Conservation (phyloP, 768 basidiomycete species). For the Mrakia gelida region DNA sequence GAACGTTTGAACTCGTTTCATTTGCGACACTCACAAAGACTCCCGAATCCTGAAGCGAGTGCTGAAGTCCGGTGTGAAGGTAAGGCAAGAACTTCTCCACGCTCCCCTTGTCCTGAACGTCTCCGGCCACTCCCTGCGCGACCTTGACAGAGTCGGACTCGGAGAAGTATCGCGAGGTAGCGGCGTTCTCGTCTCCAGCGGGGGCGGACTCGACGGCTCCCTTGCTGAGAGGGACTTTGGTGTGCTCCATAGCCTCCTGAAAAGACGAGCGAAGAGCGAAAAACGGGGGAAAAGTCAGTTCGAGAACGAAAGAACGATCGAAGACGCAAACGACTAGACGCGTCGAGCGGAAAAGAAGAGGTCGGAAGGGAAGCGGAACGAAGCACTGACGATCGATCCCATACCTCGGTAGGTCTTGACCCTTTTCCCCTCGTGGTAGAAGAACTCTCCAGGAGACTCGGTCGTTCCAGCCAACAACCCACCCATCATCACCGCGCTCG, state of each 20-base stretch:
- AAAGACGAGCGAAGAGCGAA: background rate
- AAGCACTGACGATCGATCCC: slow-evolving; percentile 71
- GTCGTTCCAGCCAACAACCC: slow-evolving; percentile 90
- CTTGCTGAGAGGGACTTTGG: slow-evolving; percentile 49
- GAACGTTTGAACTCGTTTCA: too few relatives aligned
- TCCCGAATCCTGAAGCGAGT: slow-evolving; percentile 91
- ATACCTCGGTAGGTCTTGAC: slow-evolving; percentile 99
- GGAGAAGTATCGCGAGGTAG: slow-evolving; percentile 92
- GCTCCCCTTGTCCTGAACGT: slow-evolving; percentile 95
- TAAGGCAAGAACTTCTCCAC: slow-evolving; percentile 89
- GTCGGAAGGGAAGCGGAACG: too few relatives aligned
- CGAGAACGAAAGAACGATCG: too few relatives aligned
- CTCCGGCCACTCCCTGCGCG: slow-evolving; percentile 84
- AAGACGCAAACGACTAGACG: background rate
- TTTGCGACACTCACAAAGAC: slow-evolving; percentile 50
- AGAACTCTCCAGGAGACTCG: slow-evolving; percentile 97
- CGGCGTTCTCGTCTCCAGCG: slow-evolving; percentile 70
- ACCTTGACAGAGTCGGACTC: slow-evolving; percentile 91
- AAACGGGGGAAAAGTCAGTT: background rate
- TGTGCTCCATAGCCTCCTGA: slow-evolving; percentile 80
- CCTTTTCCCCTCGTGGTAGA: slow-evolving; percentile 97
- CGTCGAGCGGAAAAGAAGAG: slow-evolving; percentile 40
- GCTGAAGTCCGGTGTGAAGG: slow-evolving; percentile 74
- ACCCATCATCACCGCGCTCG: slow-evolving; percentile 98
- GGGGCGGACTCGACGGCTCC: slow-evolving; percentile 32